Evolutionary conservation across 2,329 filamentous ascomycete species (phyloP), one percentile per base, ranked within the genome.

Genomic region (Cytospora leucostoma): DNA sequence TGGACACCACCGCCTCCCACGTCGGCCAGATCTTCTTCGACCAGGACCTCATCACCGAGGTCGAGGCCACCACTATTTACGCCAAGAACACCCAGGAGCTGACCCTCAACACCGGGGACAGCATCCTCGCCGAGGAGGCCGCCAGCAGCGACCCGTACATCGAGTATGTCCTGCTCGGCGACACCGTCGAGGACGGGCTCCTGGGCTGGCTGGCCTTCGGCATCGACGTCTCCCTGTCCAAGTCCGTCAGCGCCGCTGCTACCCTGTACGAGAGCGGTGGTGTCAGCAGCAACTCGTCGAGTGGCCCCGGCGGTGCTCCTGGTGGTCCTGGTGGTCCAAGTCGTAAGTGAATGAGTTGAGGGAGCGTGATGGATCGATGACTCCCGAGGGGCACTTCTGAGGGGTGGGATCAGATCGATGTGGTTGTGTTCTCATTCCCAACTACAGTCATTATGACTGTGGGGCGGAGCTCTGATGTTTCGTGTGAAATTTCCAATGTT

Each of bases 1-100:
- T 74, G 49, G 82, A 78, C 65, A 77, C 78, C 17, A 77, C 74
- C 57, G 79, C 84, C 63, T 80, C 82, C 8, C 86, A 89, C 74
- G 79, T 88, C 47, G 86, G 87, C 19, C 87, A 90, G 71, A 70
- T 87, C 57, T 89, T 86, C 79, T 86, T 87, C 71, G 85, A 88
- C 71, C 82, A 88, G 71, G 76, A 78, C 66, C 80, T 89, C 11
- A 80, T 85, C 67, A 68, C 69, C 33, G 66, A 76, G 47, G 83
- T 88, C 61, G 81, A 86, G 65, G 71, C 72, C 11, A 76, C 74
- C 1, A 64, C 70, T 0, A 81, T 82, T 0, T 85, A 85, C 72
- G 72, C 65, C 6, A 71, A 72, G 62, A 84, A 85, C 73, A 78
- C 74, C 0, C 77, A 82, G 64, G 58, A 67, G 0, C 61, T 82